Percentiles rank a stretch among this genome's conserved stretches.
Evolutionary conservation across 805 yeast species (phyloP).

Genomic region (Millerago galiae): DNA sequence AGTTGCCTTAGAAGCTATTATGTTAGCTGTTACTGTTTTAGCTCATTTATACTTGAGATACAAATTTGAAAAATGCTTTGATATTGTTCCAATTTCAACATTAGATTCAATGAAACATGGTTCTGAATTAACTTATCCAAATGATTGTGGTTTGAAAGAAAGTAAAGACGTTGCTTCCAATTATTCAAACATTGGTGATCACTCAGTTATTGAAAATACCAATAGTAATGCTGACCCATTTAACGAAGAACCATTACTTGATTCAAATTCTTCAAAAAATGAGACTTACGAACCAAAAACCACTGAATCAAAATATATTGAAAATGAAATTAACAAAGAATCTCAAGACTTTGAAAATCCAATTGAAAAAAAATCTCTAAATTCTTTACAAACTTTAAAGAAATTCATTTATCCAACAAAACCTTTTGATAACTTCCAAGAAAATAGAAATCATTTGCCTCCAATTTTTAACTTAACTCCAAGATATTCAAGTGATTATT

Average conservation of each 20-base stretch:
- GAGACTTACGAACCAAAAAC: conserved; percentile 26
- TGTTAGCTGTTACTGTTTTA: conserved; percentile 49
- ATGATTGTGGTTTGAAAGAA: conserved; percentile 61
- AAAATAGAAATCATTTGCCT: conserved; percentile 34
- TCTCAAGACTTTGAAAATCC: conserved; percentile 16
- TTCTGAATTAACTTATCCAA: conserved; percentile 44
- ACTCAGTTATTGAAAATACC: conserved; percentile 6
- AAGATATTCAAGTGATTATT: conserved; percentile 26
- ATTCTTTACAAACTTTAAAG: conserved; percentile 15
- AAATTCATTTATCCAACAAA: conserved; percentile 36
- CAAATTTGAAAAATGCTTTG: conserved; percentile 57
- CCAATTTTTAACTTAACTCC: conserved; percentile 28
- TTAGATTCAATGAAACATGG: conserved; percentile 33
- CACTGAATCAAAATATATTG: conserved; percentile 2
- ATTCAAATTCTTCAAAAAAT: conserved; percentile 23
- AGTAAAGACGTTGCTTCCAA: conserved; percentile 43
- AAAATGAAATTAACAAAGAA: conserved; percentile 22
- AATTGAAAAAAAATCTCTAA: conserved; percentile 11
- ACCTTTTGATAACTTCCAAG: conserved; percentile 37
- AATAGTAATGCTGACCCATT: too few species aligned
- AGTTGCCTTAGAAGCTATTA: conserved; percentile 61
- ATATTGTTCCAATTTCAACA: conserved; percentile 63
- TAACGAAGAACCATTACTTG: conserved; percentile 12
- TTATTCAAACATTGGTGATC: conserved; percentile 22
- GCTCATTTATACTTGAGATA: conserved; percentile 54